Percentiles rank a stretch among this genome's conserved stretches.
These are phyloP conservation scores for Amanita phalloides DNA, from an alignment of 768 basidiomycete genomes.

Conservation along the genomic window DNA sequence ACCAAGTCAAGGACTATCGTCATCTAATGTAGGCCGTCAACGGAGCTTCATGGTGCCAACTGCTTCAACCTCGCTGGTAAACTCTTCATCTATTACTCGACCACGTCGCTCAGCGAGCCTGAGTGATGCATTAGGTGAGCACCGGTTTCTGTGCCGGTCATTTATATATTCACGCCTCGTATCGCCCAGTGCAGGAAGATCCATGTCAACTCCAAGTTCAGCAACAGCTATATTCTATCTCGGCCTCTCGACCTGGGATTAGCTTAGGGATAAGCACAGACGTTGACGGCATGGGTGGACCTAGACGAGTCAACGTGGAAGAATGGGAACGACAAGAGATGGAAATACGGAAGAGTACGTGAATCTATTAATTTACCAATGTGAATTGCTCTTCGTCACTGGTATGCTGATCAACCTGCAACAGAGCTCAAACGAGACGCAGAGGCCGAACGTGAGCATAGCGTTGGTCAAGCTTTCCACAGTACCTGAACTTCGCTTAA, in stretches of 20 bases:
- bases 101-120: slow-evolving; percentile 70
- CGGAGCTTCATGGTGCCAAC: slow-evolving; percentile 10
- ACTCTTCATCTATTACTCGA: slow-evolving; percentile 40
- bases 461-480: slow-evolving; percentile 6
- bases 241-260: slow-evolving; percentile 23
- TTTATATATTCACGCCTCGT: neutral
- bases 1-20: slow-evolving; percentile 8
- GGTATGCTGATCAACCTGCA: neutral
- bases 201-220: slow-evolving; percentile 26
- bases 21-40: slow-evolving; percentile 12
- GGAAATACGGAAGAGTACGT: slow-evolving; percentile 37
- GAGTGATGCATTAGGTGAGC: slow-evolving; percentile 48
- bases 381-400: neutral
- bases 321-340: slow-evolving; percentile 27
- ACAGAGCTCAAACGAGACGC: slow-evolving; percentile 26
- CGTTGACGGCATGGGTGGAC: slow-evolving; percentile 19
- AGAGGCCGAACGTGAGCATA: slow-evolving; percentile 27
- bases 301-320: slow-evolving; percentile 25
- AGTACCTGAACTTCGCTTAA: slow-evolving; percentile 7
- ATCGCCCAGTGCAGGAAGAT: slow-evolving; percentile 23
- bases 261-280: slow-evolving; percentile 20
- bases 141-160: slow-evolving; percentile 5
- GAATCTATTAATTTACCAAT: slow-evolving; percentile 3
- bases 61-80: slow-evolving; percentile 19
- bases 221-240: slow-evolving; percentile 21